phyloP scores from a whole-genome alignment of 169 alveolate species.

The Fabrea salina region DNA sequence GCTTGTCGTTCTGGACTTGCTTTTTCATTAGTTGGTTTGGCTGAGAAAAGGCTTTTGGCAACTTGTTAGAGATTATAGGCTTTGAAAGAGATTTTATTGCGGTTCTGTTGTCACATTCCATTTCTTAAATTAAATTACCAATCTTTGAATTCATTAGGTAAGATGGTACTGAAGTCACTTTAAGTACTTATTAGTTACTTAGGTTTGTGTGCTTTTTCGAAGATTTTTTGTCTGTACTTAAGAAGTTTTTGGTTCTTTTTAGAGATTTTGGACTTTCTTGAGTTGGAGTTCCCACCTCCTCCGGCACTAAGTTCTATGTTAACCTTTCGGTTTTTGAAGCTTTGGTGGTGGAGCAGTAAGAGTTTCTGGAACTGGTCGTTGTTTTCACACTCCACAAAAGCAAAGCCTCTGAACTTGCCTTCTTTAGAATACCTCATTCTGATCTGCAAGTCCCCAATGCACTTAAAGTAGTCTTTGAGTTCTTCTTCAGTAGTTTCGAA shows the following conservation, averaged over 20 bases:
- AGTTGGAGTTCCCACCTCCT: conserved; percentile 11
- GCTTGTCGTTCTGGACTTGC: background rate
- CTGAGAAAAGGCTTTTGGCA: conserved; percentile 33
- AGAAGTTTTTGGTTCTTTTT: conserved; percentile 2
- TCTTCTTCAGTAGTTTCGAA: conserved; percentile 5
- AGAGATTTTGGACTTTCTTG: background rate
- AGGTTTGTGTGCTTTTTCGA: too few species aligned
- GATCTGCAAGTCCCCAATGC: background rate
- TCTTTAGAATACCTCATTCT: conserved; percentile 9
- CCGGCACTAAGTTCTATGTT: conserved; percentile 21
- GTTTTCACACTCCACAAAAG: background rate
- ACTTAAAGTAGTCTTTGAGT: background rate
- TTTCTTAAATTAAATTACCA: too few species aligned
- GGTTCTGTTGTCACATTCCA: too few species aligned
- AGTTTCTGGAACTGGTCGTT: conserved; percentile 7
- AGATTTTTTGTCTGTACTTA: conserved; percentile 1
- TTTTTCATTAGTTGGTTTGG: background rate
- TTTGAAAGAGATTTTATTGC: too few species aligned
- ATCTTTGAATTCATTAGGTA: too few species aligned
- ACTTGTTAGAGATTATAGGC: conserved; percentile 14
- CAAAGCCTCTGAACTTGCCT: conserved; percentile 17
- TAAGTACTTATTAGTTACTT: too few species aligned
- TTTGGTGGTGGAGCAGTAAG: background rate
- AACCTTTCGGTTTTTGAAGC: background rate
- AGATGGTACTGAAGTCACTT: too few species aligned